Evolutionary conservation across 2,329 filamentous ascomycete species (phyloP), one percentile per base, ranked within the genome.

Genomic region (Remersonia thermophila): DNA sequence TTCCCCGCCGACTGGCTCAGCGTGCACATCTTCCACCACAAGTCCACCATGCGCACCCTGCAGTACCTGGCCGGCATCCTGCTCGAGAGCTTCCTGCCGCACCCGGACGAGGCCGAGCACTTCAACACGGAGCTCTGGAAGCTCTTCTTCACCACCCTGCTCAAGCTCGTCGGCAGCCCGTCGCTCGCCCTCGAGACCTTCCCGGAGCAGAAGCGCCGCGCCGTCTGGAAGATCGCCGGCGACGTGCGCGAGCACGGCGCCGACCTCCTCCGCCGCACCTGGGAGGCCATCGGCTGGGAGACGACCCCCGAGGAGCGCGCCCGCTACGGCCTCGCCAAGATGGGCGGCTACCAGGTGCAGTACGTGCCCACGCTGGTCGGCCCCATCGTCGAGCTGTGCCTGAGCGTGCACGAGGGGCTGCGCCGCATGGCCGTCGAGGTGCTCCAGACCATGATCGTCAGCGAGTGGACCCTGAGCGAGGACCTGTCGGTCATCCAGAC

Each of bases 151-250:
- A 81, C 79, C 13, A 89, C 86, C 0, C 64, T 98, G 20, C 68
- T 98, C 18, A 86, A 83, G 52, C 77, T 96, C 3, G 84, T 98
- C 3, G 83, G 84, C 4, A 95, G 86, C 51, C 78, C 87, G 26
- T 83, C 81, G 0, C 69, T 98, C 14, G 87, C 91, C 0, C 70
- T 98, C 27, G 91, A 98, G 55, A 94, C 87, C 0, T 96, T 95
- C 53, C 86, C 91, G 0, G 93, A 98, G 56, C 91, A 98, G 60
- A 98, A 96, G 62, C 71, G 91, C 31, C 70, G 91, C 37, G 89
- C 91, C 1, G 89, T 96, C 1, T 98, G 93, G 91, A 98, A 96
- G 62, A 95, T 98, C 54, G 91, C 89, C 3, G 91, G 91, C 5
- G 93, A 98, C 59, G 85, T 98, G 34, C 74, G 91, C 38, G 87